These are phyloP conservation scores for Penicillium angulare DNA, from an alignment of 495 filamentous ascomycete species.

Conservation along the genomic window DNA sequence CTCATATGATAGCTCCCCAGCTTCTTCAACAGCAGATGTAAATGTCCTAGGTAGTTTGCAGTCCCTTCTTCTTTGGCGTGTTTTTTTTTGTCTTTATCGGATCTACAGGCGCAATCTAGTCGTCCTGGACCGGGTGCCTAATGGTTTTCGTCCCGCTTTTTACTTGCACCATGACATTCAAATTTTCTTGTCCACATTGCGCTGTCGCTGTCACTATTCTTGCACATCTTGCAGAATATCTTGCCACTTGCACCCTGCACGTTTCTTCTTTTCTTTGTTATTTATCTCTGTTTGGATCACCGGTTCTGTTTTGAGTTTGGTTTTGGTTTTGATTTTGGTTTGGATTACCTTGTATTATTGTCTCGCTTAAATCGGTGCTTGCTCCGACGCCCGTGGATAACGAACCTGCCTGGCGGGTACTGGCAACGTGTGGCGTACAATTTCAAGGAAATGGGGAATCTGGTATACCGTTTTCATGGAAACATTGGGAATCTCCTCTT, in stretches of 20 bases:
- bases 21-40: conserved; percentile 49
- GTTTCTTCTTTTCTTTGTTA: conserved; percentile 9
- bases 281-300: neutral
- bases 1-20: conserved; percentile 48
- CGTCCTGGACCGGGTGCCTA: conserved; percentile 6
- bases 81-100: neutral
- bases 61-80: neutral
- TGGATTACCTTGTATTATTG: conserved; percentile 16
- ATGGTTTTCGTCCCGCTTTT: conserved; percentile 4
- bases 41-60: too few species aligned
- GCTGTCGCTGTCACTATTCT: neutral
- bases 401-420: conserved; percentile 24
- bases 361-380: conserved; percentile 5
- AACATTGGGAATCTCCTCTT: conserved; percentile 3
- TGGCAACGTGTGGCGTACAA: conserved; percentile 15
- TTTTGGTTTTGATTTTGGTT: conserved; percentile 3
- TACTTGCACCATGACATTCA: neutral
- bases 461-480: conserved; percentile 4
- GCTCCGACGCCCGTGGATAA: conserved; percentile 1
- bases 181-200: neutral
- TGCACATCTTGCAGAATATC: conserved; percentile 1
- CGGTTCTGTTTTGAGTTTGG: too few species aligned
- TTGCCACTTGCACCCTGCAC: conserved; percentile 1
- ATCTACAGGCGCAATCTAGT: neutral
- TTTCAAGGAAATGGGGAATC: conserved; percentile 8